phyloP scores from a whole-genome alignment of 2,329 filamentous ascomycete species.

The Plectosphaerella plurivora region DNA sequence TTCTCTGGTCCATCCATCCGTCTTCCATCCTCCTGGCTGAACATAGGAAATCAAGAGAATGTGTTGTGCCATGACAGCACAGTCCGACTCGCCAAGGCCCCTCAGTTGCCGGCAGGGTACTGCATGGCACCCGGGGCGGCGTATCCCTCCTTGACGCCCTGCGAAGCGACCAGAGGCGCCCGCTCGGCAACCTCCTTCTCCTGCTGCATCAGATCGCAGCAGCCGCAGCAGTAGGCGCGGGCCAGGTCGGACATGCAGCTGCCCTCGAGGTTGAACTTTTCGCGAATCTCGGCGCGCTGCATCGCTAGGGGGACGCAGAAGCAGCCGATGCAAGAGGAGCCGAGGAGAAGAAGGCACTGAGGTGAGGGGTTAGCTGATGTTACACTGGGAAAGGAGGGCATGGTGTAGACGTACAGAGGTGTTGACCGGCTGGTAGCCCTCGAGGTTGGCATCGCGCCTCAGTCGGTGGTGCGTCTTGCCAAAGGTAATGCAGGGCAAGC shows the following conservation, averaged over 20 bases:
- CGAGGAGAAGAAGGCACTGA: slow-evolving; percentile 39
- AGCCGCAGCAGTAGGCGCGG: slow-evolving; percentile 38
- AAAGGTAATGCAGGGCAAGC: slow-evolving; percentile 42
- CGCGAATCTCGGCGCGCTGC: slow-evolving; percentile 39
- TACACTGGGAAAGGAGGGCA: not conserved
- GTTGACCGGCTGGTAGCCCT: slow-evolving; percentile 42
- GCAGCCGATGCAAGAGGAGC: slow-evolving; percentile 31
- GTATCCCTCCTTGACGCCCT: slow-evolving; percentile 23
- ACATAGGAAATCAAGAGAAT: too few species aligned
- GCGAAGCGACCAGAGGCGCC: slow-evolving; percentile 17
- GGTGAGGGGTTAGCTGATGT: not conserved
- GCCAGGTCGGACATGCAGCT: slow-evolving; percentile 36
- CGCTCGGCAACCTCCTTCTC: slow-evolving; percentile 41
- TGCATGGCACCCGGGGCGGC: slow-evolving; percentile 23
- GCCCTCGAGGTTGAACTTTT: slow-evolving; percentile 40
- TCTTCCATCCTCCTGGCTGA: too few species aligned
- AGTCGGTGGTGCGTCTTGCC: slow-evolving; percentile 44
- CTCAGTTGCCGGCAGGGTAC: slow-evolving; percentile 11
- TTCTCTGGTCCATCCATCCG: too few species aligned
- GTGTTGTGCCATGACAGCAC: too few species aligned
- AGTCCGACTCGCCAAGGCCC: not conserved
- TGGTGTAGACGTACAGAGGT: slow-evolving; percentile 31
- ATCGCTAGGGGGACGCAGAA: slow-evolving; percentile 38
- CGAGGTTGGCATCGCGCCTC: slow-evolving; percentile 30
- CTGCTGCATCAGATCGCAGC: slow-evolving; percentile 39